Conservation (phyloP, 768 basidiomycete species). For the Boletus fagicola region DNA sequence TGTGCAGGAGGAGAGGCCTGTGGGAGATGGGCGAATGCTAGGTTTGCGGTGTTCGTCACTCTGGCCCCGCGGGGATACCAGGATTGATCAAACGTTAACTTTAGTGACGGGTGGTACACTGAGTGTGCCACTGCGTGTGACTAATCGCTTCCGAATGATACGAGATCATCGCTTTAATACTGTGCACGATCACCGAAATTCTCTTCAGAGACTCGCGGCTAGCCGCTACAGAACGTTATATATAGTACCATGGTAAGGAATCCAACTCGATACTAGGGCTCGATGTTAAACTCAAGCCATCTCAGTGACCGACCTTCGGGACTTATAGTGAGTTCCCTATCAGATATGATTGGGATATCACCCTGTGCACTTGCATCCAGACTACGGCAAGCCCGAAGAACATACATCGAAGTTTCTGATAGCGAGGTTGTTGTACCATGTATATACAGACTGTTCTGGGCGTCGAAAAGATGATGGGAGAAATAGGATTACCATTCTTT, state of each 20-base stretch:
- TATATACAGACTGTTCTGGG: background rate
- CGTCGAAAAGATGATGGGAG: background rate
- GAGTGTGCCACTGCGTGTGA: background rate
- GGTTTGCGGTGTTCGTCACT: background rate
- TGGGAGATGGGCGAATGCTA: background rate
- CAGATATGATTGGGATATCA: too few species aligned
- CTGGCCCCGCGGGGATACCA: background rate
- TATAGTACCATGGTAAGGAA: too few species aligned
- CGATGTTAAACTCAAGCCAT: too few species aligned
- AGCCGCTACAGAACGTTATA: background rate
- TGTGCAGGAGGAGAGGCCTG: background rate
- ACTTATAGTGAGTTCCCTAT: too few species aligned
- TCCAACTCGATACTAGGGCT: too few species aligned
- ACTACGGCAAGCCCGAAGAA: too few species aligned
- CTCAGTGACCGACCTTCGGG: too few species aligned
- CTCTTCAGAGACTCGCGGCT: background rate
- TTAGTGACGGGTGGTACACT: background rate
- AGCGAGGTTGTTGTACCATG: too few species aligned
- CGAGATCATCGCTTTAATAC: background rate
- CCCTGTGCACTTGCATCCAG: too few species aligned
- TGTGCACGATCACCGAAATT: background rate
- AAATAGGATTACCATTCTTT: too few species aligned
- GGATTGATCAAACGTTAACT: background rate
- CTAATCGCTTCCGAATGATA: background rate
- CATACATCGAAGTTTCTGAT: too few species aligned